Base-by-base conservation (phyloP, 2,329 filamentous ascomycete species). In the Biscogniauxia sp. region DNA sequence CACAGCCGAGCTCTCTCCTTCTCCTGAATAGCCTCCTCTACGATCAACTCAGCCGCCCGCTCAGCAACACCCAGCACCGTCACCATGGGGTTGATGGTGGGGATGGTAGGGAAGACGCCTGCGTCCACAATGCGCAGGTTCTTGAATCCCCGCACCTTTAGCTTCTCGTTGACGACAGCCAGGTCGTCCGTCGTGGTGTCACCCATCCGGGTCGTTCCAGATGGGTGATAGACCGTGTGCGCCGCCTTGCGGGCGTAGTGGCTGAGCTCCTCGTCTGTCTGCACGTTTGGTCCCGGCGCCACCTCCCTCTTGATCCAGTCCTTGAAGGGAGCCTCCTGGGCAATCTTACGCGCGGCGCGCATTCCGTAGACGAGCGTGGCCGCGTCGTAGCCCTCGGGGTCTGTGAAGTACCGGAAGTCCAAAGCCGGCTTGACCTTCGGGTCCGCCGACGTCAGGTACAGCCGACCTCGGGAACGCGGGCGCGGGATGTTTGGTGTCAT, bases 401-500 rank as follows among this genome's bases (percentile, higher is more conserved):
- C 91, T 64, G 91, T 93, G 81, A 95, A 94, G 82, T 95, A 95
- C 70, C 89, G 87, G 86, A 94, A 94, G 79, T 95, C 91, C 63
- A 95, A 85, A 2, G 91, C 89, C 17, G 91, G 91, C 79, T 94
- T 94, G 74, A 91, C 87, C 65, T 72, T 81, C 1, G 91, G 90
- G 76, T 94, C 89, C 41, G 86, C 76, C 26, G 88, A 92, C 57
- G 89, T 92, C 66, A 94, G 85, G 78, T 90, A 94, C 70, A 94
- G 80, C 65, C 87, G 85, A 61, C 92, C 92, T 58, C 89, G 87
- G 53, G 90, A 93, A 57, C 90, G 88, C 26, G 92, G 89, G 23
- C 92, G 90, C 37, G 91, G 91, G 70, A 96, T 95, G 79, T 96
- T 95, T 70, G 92, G 92, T 17, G 92, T 95, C 89, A 95, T 95